Evolutionary conservation across 202 grass and related monocot species (phyloP).

Genomic region (Schoenoplectus triqueter): DNA sequence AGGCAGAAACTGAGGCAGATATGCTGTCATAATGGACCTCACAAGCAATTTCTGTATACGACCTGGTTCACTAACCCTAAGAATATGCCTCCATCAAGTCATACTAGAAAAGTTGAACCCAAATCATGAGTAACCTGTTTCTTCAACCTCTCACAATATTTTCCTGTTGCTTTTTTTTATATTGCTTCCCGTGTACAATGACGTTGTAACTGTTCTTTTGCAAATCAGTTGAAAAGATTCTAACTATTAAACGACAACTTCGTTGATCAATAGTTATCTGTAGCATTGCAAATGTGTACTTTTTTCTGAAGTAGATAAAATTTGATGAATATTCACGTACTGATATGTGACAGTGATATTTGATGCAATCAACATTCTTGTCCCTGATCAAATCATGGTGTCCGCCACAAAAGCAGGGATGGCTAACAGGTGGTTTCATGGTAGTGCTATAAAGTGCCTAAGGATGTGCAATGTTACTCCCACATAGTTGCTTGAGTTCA

Average conservation of each 20-base stretch:
- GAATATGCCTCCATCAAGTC: constrained; percentile 46
- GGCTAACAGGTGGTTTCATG: too few species aligned
- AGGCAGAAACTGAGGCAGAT: constrained; percentile 79
- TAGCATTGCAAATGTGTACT: background rate
- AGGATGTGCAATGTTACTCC: too few species aligned
- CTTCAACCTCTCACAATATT: background rate
- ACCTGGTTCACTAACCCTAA: constrained; percentile 96
- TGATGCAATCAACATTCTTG: background rate
- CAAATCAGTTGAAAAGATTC: background rate
- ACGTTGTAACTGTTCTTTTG: background rate
- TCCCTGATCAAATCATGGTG: too few species aligned
- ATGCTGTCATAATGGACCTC: constrained; percentile 70
- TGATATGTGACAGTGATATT: background rate
- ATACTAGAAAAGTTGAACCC: constrained; percentile 11
- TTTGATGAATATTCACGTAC: background rate
- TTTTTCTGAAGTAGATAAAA: background rate
- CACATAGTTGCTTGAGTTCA: too few species aligned
- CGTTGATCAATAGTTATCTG: background rate
- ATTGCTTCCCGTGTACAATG: background rate
- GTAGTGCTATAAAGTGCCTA: too few species aligned
- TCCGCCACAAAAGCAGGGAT: too few species aligned
- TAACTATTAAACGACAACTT: background rate
- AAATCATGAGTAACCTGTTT: constrained; percentile 12
- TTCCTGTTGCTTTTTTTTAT: background rate
- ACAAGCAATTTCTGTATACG: constrained; percentile 94